Evolutionary conservation across 495 filamentous ascomycete genomes (phyloP).

Genomic region (Penicillium diatomitis): DNA sequence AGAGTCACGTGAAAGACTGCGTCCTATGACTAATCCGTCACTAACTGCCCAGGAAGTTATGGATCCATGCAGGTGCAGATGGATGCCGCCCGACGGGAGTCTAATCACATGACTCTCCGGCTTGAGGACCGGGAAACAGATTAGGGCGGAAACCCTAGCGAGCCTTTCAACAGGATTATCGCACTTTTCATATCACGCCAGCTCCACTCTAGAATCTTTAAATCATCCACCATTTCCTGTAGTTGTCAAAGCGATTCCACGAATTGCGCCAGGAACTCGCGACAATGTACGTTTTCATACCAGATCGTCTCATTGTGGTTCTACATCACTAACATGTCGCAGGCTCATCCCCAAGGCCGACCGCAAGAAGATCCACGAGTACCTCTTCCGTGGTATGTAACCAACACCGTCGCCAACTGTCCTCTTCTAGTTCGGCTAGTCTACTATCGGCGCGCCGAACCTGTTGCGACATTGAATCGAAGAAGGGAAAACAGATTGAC

Average conservation of each 20-base stretch:
- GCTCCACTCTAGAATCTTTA: slow-evolving; percentile 37
- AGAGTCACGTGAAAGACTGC: too few relatives aligned
- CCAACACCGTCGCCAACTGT: slow-evolving; percentile 10
- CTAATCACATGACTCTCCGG: slow-evolving; percentile 9
- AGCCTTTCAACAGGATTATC: slow-evolving; percentile 21
- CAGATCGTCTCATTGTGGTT: not conserved
- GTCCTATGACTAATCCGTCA: too few relatives aligned
- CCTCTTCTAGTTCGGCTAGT: not conserved
- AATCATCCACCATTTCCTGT: slow-evolving; percentile 29
- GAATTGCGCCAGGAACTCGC: slow-evolving; percentile 51
- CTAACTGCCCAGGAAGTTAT: too few relatives aligned
- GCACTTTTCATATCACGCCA: slow-evolving; percentile 31
- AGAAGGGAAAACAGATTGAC: slow-evolving; percentile 4
- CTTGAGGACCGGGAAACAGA: slow-evolving; percentile 2
- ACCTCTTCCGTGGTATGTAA: slow-evolving; percentile 89
- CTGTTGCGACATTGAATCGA: not conserved
- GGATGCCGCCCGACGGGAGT: too few relatives aligned
- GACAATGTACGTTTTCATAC: slow-evolving; percentile 39
- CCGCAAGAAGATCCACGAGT: slow-evolving; percentile 99
- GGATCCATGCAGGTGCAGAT: too few relatives aligned
- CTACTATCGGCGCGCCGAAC: slow-evolving; percentile 1
- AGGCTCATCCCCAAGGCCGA: slow-evolving; percentile 99
- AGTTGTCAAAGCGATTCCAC: slow-evolving; percentile 51
- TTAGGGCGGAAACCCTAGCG: slow-evolving; percentile 34
- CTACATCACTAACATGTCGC: slow-evolving; percentile 17